phyloP scores from a whole-genome alignment of 176 grass and related monocot genomes.

The Raddia distichophylla region DNA sequence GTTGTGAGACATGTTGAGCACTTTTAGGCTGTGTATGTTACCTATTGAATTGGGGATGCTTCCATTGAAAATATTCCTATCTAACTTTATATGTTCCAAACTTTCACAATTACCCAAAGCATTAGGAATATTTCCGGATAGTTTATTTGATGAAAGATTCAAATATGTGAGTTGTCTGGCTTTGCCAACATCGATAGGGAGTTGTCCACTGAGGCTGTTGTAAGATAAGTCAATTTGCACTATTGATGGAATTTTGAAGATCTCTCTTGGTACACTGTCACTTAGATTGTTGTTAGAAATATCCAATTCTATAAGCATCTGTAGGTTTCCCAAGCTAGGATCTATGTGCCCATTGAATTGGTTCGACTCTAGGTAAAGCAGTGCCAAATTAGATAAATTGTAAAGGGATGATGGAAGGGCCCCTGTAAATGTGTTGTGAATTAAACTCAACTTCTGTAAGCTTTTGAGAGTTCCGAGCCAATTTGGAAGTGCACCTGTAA shows the following conservation, averaged over 20 bases:
- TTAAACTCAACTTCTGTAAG: background rate
- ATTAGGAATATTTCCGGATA: constrained; percentile 20
- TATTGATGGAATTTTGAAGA: background rate
- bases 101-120: no score
- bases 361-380: no score
- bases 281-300: background rate
- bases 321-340: no score
- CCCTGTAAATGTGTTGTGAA: no score
- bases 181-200: background rate
- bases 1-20: constrained; percentile 13
- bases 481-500: no score
- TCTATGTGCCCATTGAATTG: no score
- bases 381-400: no score
- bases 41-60: background rate
- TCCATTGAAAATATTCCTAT: background rate
- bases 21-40: background rate
- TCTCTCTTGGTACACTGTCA: background rate
- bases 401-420: no score
- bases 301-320: background rate
- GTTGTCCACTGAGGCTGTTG: background rate
- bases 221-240: background rate
- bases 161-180: constrained; percentile 13
- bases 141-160: constrained; percentile 33
- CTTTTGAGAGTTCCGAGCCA: no score
- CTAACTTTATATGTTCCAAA: constrained; percentile 9